Conservation (phyloP, 164 flowering plant species). For the Dillenia suffruticosa region DNA sequence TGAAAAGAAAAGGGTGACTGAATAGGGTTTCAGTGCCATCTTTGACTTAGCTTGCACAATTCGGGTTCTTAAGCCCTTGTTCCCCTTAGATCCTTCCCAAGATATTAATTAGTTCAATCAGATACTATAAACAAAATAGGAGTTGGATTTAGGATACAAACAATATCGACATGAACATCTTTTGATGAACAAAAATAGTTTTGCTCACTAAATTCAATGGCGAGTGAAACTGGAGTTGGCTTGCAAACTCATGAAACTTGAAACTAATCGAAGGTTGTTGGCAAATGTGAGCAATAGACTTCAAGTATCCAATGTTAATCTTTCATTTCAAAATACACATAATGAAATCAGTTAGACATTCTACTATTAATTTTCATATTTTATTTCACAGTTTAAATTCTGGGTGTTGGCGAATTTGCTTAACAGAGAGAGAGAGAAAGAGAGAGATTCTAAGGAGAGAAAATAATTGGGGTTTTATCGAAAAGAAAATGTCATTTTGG, state of each 20-base stretch:
- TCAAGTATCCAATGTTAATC: slow-evolving; percentile 68
- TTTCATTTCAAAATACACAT: slow-evolving; percentile 29
- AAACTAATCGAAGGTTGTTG: slow-evolving; percentile 52
- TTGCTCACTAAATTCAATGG: slow-evolving; percentile 5
- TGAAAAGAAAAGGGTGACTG: slow-evolving; percentile 70
- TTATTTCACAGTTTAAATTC: too few species aligned
- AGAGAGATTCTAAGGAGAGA: too few species aligned
- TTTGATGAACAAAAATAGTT: slow-evolving; percentile 14
- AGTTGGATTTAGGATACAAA: slow-evolving; percentile 51
- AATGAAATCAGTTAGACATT: too few species aligned
- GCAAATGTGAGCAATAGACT: slow-evolving; percentile 61
- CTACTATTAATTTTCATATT: too few species aligned
- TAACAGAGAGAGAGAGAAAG: background rate
- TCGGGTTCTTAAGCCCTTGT: slow-evolving; percentile 52
- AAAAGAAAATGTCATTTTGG: too few species aligned
- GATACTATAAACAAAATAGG: slow-evolving; percentile 91
- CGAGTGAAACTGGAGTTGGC: slow-evolving; percentile 33
- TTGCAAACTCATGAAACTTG: slow-evolving; percentile 91
- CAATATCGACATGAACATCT: slow-evolving; percentile 62
- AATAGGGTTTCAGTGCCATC: slow-evolving; percentile 45
- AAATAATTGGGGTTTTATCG: slow-evolving; percentile 35
- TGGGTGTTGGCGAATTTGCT: background rate
- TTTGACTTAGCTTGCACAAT: slow-evolving; percentile 38
- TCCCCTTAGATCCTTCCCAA: slow-evolving; percentile 38
- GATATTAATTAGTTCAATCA: slow-evolving; percentile 62